These are phyloP conservation scores for Solanum hybrid DNA, from an alignment of 305 asterid genomes.

Conservation along the genomic window DNA sequence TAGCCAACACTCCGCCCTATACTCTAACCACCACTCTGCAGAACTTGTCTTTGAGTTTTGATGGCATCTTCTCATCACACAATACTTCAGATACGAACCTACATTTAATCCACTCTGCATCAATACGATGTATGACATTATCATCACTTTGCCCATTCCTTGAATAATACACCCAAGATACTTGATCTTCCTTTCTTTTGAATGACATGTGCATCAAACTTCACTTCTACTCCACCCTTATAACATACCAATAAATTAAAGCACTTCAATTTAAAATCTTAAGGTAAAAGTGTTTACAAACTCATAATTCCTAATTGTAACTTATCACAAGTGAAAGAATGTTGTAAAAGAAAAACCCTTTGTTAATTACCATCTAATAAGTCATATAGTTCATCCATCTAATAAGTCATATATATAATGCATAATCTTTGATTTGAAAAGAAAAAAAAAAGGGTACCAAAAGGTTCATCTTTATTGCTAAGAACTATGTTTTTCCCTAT, in stretches of 20 bases:
- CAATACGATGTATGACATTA: neutral
- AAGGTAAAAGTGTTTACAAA: neutral
- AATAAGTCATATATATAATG: neutral
- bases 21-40: neutral
- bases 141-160: neutral
- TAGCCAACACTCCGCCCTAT: neutral
- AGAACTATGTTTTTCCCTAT: neutral
- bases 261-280: neutral
- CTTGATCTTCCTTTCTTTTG: neutral
- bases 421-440: neutral
- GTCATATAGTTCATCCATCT: neutral
- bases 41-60: neutral
- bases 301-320: neutral
- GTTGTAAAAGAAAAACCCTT: neutral
- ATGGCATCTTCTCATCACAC: neutral
- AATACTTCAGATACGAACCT: neutral
- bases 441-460: neutral
- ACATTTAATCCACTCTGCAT: neutral
- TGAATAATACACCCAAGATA: neutral
- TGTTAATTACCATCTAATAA: neutral
- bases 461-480: neutral
- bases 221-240: neutral
- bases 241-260: neutral
- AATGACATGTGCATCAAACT: neutral
- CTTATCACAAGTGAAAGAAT: neutral